Conservation (phyloP, 2,329 filamentous ascomycete species). For the Fusarium nisikadoi region DNA sequence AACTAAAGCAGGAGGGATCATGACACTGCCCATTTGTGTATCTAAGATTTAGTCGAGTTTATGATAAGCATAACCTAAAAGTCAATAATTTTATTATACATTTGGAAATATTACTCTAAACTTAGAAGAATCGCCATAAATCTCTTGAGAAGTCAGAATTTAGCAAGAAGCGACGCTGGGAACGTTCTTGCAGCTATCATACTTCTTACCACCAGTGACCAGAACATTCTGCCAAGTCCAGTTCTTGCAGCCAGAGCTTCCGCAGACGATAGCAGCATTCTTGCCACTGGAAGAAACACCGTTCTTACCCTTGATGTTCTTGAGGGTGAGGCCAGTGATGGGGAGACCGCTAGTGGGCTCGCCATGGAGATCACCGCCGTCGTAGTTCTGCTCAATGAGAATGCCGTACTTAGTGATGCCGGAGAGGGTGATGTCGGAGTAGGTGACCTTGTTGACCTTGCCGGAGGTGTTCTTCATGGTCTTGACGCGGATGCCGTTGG, state of each 20-base stretch:
- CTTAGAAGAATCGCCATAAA: too few relatives aligned
- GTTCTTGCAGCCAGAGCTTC: constrained; percentile 53
- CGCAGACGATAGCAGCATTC: constrained; percentile 66
- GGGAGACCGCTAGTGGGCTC: constrained; percentile 58
- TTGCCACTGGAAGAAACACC: constrained; percentile 51
- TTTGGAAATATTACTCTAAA: too few relatives aligned
- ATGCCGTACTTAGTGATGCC: constrained; percentile 51
- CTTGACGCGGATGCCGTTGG: constrained; percentile 63
- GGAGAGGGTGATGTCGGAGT: constrained; percentile 55
- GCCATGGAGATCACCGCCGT: constrained; percentile 58
- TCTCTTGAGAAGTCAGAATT: not conserved
- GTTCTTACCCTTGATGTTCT: constrained; percentile 54
- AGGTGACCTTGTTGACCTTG: constrained; percentile 55
- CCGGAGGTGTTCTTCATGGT: constrained; percentile 58
- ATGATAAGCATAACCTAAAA: not conserved
- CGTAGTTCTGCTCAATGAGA: constrained; percentile 57
- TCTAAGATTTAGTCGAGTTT: not conserved
- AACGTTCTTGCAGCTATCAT: constrained; percentile 45
- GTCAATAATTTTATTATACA: fast-evolving
- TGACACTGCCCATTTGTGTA: not conserved
- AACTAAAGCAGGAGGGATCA: not conserved
- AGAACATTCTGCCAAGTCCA: constrained; percentile 64
- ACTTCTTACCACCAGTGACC: constrained; percentile 62
- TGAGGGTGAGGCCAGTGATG: constrained; percentile 59
- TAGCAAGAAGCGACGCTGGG: constrained; percentile 41